A percentile compares a stretch with the other conserved stretches of the same genome.
phyloP scores from a whole-genome alignment of 2,329 filamentous ascomycete genomes.

The Penicillium corylophilum region DNA sequence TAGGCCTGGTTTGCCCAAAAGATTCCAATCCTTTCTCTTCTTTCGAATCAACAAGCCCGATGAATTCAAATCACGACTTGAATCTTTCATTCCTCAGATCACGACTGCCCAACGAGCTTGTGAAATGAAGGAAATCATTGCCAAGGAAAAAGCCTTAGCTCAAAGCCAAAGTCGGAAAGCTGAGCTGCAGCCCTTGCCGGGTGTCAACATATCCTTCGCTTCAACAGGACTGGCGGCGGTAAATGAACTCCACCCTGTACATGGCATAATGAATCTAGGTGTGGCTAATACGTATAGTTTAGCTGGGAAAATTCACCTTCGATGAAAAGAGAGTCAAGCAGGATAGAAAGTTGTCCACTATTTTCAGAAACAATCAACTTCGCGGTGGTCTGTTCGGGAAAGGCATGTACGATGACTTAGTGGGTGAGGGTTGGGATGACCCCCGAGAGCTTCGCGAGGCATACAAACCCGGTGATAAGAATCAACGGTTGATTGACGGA shows the following conservation, averaged over 20 bases:
- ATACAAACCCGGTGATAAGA: background rate
- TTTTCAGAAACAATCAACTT: conserved; percentile 1
- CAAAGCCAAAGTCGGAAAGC: background rate
- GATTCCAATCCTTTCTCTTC: conserved; percentile 6
- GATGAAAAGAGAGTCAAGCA: background rate
- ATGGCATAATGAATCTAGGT: too few species aligned
- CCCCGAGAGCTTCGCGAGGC: conserved; percentile 2
- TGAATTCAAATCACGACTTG: conserved; percentile 2
- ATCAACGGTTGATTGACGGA: conserved; percentile 5
- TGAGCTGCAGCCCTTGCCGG: background rate
- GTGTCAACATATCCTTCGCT: conserved; percentile 13
- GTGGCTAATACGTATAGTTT: background rate
- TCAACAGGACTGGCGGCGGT: conserved; percentile 10
- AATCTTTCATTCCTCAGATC: background rate
- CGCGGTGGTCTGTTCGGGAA: conserved; percentile 11
- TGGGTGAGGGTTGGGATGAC: conserved; percentile 9
- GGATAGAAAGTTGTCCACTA: background rate
- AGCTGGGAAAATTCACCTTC: background rate
- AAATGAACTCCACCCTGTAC: background rate
- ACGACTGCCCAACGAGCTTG: conserved; percentile 1
- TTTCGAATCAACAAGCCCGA: conserved; percentile 3
- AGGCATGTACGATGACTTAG: conserved; percentile 13
- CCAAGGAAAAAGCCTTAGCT: background rate
- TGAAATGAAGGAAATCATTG: background rate
- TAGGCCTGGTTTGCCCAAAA: conserved; percentile 16